Conservation (phyloP, 768 basidiomycete genomes). For the Fomitopsis pulvina region DNA sequence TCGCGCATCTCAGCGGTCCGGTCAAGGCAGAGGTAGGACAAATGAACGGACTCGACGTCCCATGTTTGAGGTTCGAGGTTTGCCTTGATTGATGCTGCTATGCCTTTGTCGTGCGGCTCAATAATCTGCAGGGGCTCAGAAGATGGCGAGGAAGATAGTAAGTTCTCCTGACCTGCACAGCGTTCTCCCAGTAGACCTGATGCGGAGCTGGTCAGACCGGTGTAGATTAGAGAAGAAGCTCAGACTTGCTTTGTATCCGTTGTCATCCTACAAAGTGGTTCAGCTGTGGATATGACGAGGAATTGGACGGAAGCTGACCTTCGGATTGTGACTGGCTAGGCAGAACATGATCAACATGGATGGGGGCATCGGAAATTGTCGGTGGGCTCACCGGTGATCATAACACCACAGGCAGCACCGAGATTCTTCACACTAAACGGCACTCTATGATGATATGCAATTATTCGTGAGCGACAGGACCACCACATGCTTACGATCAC, state of each 20-base stretch:
- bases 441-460: conserved; percentile 41
- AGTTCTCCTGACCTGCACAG: conserved; percentile 51
- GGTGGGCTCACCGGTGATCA: conserved; percentile 68
- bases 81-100: conserved; percentile 54
- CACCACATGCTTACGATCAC: not conserved
- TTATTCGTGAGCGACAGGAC: not conserved
- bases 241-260: conserved; percentile 70
- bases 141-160: not conserved
- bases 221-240: not conserved
- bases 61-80: conserved; percentile 53
- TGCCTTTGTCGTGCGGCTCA: conserved; percentile 74
- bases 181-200: conserved; percentile 89
- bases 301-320: conserved; percentile 35
- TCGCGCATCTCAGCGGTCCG: conserved; percentile 51
- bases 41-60: conserved; percentile 27
- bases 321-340: conserved; percentile 82
- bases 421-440: conserved; percentile 69
- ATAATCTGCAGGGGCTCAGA: conserved; percentile 52
- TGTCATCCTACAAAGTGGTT: conserved; percentile 56
- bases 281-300: not conserved
- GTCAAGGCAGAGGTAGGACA: conserved; percentile 44
- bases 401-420: conserved; percentile 74
- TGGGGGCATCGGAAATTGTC: not conserved
- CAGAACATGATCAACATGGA: not conserved
- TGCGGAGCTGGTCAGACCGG: not conserved